A percentile compares a stretch with the other conserved stretches of the same genome.
These are phyloP conservation scores for Casuarina cunninghamiana DNA, from an alignment of 306 rosid species.

Conservation along the genomic window DNA sequence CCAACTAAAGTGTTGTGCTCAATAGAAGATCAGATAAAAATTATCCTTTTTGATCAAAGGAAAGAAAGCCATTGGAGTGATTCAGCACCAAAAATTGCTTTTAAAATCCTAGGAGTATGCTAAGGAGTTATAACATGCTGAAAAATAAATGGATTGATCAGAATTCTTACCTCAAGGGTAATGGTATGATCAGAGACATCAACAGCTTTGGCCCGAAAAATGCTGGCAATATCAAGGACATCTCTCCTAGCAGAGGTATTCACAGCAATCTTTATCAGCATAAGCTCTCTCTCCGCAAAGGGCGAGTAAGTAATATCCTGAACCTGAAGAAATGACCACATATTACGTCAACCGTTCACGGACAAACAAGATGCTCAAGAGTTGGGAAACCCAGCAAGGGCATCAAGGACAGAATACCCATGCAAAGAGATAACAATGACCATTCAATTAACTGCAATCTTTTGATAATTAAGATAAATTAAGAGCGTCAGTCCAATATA, in stretches of 20 bases:
- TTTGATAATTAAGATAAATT: background rate
- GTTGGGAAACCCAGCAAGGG: background rate
- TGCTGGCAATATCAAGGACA: conserved; percentile 57
- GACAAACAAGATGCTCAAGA: conserved; percentile 2
- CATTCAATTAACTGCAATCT: background rate
- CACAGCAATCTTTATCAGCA: conserved; percentile 57
- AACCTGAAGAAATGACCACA: conserved; percentile 40
- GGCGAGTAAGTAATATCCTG: conserved; percentile 49
- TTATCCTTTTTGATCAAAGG: background rate
- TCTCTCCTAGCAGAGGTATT: conserved; percentile 58
- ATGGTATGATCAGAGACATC: conserved; percentile 64
- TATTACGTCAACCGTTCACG: conserved; percentile 15
- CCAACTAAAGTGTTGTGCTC: background rate
- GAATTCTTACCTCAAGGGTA: conserved; percentile 50
- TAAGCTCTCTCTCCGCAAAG: conserved; percentile 59
- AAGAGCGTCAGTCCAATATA: background rate
- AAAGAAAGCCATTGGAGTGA: background rate
- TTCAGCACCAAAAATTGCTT: background rate
- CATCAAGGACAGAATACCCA: background rate
- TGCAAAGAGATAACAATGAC: background rate
- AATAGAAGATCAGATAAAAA: background rate
- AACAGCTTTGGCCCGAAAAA: conserved; percentile 63
- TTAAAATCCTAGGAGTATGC: conserved; percentile 4
- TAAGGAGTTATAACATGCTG: background rate
- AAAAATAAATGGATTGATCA: conserved; percentile 7